Conservation (phyloP, 371 early-diverging fungal genomes). For the Mucor racemosus region DNA sequence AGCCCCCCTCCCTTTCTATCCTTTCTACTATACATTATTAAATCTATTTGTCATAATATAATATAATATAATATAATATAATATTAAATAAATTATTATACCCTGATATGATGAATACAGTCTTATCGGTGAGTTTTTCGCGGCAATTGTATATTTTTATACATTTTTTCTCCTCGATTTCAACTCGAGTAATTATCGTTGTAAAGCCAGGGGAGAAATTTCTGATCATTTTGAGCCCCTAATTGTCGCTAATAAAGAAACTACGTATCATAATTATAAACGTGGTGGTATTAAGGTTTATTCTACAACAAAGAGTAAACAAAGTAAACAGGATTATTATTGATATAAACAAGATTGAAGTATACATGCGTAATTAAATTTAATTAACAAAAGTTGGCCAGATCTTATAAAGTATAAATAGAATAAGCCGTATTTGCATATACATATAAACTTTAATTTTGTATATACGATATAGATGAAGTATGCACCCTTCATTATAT, state of each 20-base stretch:
- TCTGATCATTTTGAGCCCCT: background rate
- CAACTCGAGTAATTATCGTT: background rate
- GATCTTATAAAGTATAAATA: too few relatives aligned
- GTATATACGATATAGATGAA: too few relatives aligned
- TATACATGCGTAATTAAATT: background rate
- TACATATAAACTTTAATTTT: too few relatives aligned
- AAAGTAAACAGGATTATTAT: conserved; percentile 11
- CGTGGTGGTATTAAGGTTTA: background rate
- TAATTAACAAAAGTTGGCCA: too few relatives aligned
- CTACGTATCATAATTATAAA: background rate
- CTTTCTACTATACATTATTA: background rate
- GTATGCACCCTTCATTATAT: too few relatives aligned
- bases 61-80: background rate
- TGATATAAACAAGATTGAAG: conserved; percentile 19
- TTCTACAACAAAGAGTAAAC: background rate
- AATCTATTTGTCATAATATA: background rate
- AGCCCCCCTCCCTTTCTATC: too few relatives aligned
- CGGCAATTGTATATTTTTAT: background rate
- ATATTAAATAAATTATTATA: background rate
- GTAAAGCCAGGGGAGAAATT: background rate
- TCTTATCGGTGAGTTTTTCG: background rate
- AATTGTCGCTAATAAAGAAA: background rate
- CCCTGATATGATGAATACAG: background rate
- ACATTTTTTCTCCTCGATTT: background rate
- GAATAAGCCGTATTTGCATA: too few relatives aligned